Evolutionary conservation across 108 stramenopile species (phyloP).

Genomic region (Skeletonema tropicum): DNA sequence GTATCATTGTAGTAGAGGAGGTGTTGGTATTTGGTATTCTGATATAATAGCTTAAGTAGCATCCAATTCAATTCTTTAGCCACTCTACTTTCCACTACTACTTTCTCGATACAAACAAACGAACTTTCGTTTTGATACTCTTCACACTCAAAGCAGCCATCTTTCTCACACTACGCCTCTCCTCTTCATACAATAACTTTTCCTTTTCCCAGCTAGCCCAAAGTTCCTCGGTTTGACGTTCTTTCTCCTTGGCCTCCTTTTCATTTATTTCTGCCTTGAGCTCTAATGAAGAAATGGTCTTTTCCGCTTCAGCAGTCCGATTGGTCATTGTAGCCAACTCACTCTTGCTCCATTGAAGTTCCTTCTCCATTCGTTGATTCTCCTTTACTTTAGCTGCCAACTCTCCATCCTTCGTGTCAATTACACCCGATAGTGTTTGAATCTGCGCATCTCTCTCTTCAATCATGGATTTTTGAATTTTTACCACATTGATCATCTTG

Average conservation of each 20-base stretch:
- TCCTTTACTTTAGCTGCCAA: slow-evolving; percentile 2
- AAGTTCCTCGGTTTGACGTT: slow-evolving; percentile 7
- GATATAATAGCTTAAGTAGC: neutral
- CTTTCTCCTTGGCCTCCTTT: slow-evolving; percentile 14
- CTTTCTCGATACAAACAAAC: slow-evolving; percentile 16
- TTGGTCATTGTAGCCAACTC: slow-evolving; percentile 3
- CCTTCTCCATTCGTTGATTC: neutral
- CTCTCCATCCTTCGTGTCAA: slow-evolving; percentile 10
- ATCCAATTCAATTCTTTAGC: neutral
- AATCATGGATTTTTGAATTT: slow-evolving; percentile 19
- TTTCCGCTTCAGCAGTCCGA: slow-evolving; percentile 3
- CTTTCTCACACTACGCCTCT: slow-evolving; percentile 34
- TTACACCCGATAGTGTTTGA: slow-evolving; percentile 9
- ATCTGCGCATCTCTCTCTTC: slow-evolving; percentile 21
- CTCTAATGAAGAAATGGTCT: slow-evolving; percentile 4
- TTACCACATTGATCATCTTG: slow-evolving; percentile 4
- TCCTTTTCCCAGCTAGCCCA: slow-evolving; percentile 2
- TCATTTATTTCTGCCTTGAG: slow-evolving; percentile 2
- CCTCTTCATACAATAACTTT: slow-evolving; percentile 20
- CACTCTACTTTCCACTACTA: neutral
- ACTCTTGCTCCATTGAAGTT: slow-evolving; percentile 1
- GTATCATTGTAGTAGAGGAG: neutral
- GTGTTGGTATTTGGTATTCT: neutral
- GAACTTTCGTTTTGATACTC: slow-evolving; percentile 20
- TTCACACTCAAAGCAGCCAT: slow-evolving; percentile 32